Base-by-base conservation (phyloP, 805 yeast species). In the Cyberlindnera xishuangbannaensis region DNA sequence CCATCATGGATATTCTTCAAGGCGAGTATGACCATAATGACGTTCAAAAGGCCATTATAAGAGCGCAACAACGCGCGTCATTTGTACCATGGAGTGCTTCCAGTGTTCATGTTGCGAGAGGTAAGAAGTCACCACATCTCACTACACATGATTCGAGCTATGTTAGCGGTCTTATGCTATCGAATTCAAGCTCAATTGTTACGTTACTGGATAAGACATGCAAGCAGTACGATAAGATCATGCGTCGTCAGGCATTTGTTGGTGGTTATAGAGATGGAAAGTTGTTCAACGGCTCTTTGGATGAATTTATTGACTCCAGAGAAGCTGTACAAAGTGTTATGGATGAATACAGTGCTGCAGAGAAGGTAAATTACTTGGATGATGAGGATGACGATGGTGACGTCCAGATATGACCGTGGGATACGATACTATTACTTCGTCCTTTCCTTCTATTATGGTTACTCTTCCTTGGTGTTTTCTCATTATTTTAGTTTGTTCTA, bases 81-180 rank as follows among this genome's bases (percentile, higher is more conserved):
- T 92, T 86, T 61, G 85, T 85, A 4, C 92, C 95, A 1, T 83
- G 95, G 87, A 73, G 86, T 1, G 77, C 92, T 1, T 73, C 87
- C 0, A 71, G 87, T 7, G 70, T 87, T 6, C 92, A 86, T 50
- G 64, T 87, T 1, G 87, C 90, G 7, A 64, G 78, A 30, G 87
- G 95, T 1, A 69, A 73, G 37, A 77, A 76, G 43, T 82, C 95
- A 8, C 80, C 87, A 5, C 82, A 62, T 37, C 39, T 43, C 20
- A 25, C 33, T 17, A 50, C 54, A 4, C 31, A 44, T 7, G 59
- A 59, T 25, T 62, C 69, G 7, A 58, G 68, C 21, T 64, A 68
- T 33, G 75, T 84, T 4, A 79, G 78, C 45, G 97, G 97, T 1
- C 65, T 87, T 43, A 84, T 82, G 77, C 63, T 92, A 16, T 73